Evolutionary conservation across 1,284 basidiomycete genomes (phyloP).

Genomic region (Ceratobasidium sp.): DNA sequence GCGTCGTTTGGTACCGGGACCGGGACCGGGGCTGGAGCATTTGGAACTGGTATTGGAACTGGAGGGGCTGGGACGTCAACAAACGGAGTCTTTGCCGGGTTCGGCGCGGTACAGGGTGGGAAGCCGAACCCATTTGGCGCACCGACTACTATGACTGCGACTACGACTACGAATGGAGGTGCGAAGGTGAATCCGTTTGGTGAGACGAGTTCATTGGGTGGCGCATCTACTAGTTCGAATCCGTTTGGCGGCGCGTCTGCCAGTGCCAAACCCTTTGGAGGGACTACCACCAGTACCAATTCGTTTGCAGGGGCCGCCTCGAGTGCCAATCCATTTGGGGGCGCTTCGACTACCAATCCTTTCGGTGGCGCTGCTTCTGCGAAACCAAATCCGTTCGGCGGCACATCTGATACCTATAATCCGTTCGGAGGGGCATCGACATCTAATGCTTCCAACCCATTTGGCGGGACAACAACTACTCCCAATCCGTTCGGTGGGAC

Average conservation of each 20-base stretch:
- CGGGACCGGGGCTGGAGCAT: not conserved
- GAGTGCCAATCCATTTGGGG: conserved; percentile 1
- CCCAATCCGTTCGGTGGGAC: no score
- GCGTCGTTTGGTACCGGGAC: not conserved
- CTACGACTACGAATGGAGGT: not conserved
- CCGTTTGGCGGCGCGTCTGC: not conserved
- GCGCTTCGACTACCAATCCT: not conserved
- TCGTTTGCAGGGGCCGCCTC: not conserved
- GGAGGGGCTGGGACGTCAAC: no score
- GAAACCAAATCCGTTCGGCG: not conserved
- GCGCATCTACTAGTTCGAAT: no score
- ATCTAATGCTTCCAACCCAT: not conserved
- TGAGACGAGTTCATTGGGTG: conserved; percentile 13
- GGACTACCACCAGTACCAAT: no score
- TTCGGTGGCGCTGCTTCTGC: conserved; percentile 3
- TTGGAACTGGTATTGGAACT: not conserved
- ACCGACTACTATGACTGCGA: not conserved
- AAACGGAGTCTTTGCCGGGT: conserved; percentile 28
- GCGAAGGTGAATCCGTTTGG: conserved; percentile 18
- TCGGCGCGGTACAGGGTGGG: conserved; percentile 11
- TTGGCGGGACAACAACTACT: not conserved
- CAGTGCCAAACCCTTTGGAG: no score
- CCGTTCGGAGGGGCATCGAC: conserved; percentile 9
- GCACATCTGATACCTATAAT: not conserved
- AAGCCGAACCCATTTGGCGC: conserved; percentile 35